Evolutionary conservation across 495 filamentous ascomycete genomes (phyloP).

Genomic region (Podospora australis): DNA sequence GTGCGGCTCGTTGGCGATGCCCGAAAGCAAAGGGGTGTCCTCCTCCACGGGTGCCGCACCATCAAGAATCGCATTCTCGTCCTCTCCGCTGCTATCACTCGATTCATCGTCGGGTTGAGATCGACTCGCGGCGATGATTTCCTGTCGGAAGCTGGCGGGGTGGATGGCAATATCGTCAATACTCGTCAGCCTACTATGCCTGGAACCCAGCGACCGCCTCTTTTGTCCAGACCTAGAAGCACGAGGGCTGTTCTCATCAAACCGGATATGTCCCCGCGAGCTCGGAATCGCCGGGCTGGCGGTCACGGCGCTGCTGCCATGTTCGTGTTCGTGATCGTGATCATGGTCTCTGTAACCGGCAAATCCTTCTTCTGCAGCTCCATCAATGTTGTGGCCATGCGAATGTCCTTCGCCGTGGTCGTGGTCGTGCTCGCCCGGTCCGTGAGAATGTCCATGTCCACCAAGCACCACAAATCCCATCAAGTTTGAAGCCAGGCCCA

Average conservation of each 20-base stretch:
- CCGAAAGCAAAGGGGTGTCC: slow-evolving; percentile 36
- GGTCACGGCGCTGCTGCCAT: too few species aligned
- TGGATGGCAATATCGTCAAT: slow-evolving; percentile 75
- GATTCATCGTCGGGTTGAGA: slow-evolving; percentile 43
- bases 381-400: slow-evolving; percentile 30
- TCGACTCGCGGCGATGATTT: slow-evolving; percentile 73
- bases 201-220: slow-evolving; percentile 47
- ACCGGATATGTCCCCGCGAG: slow-evolving; percentile 34
- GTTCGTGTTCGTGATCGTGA: too few species aligned
- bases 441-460: slow-evolving; percentile 86
- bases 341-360: slow-evolving; percentile 13
- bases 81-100: slow-evolving; percentile 46
- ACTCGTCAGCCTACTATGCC: slow-evolving; percentile 45
- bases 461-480: slow-evolving; percentile 85
- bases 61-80: slow-evolving; percentile 30
- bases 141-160: slow-evolving; percentile 83
- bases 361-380: slow-evolving; percentile 27
- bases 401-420: slow-evolving; percentile 62
- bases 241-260: slow-evolving; percentile 9
- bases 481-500: slow-evolving; percentile 84
- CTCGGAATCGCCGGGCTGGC: neutral
- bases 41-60: slow-evolving; percentile 33
- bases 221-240: slow-evolving; percentile 22
- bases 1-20: slow-evolving; percentile 10
- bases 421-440: slow-evolving; percentile 45